A percentile compares a stretch with the other conserved stretches of the same genome.
Evolutionary conservation across 176 grass and related monocot genomes (phyloP).

Genomic region (Cocos nucifera): DNA sequence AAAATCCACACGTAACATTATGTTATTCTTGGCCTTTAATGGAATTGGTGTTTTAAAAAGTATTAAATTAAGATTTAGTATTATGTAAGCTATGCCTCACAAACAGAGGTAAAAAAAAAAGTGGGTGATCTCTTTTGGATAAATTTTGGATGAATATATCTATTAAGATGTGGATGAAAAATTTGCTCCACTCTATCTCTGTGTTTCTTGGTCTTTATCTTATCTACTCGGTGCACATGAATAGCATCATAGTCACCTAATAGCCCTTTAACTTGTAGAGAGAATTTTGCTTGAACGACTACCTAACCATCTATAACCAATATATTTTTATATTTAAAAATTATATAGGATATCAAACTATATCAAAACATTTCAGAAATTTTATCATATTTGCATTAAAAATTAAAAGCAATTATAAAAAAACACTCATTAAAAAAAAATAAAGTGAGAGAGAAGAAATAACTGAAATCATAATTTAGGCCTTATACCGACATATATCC

Average conservation of each 20-base stretch:
- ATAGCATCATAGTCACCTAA: constrained; percentile 94
- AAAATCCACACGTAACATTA: too few relatives aligned
- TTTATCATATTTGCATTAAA: too few relatives aligned
- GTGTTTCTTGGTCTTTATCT: constrained; percentile 76
- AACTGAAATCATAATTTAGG: too few relatives aligned
- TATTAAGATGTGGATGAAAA: constrained; percentile 84
- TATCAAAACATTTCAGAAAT: too few relatives aligned
- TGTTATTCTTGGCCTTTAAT: neutral
- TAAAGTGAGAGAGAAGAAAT: too few relatives aligned
- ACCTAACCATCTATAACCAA: too few relatives aligned
- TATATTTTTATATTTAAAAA: too few relatives aligned
- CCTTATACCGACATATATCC: too few relatives aligned
- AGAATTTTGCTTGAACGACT: neutral
- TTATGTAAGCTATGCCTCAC: constrained; percentile 25
- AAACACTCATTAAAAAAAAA: too few relatives aligned
- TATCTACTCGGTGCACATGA: constrained; percentile 85
- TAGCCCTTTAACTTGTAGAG: constrained; percentile 52
- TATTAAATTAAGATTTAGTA: neutral
- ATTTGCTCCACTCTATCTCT: constrained; percentile 67
- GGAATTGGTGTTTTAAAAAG: neutral
- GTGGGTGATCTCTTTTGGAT: constrained; percentile 66
- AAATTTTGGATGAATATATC: constrained; percentile 75
- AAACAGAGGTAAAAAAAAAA: constrained; percentile 76
- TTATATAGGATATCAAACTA: too few relatives aligned
- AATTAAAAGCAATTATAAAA: too few relatives aligned